These are phyloP conservation scores for Trichoderma orchidacearum DNA, from an alignment of 495 filamentous ascomycete genomes.

Conservation along the genomic window DNA sequence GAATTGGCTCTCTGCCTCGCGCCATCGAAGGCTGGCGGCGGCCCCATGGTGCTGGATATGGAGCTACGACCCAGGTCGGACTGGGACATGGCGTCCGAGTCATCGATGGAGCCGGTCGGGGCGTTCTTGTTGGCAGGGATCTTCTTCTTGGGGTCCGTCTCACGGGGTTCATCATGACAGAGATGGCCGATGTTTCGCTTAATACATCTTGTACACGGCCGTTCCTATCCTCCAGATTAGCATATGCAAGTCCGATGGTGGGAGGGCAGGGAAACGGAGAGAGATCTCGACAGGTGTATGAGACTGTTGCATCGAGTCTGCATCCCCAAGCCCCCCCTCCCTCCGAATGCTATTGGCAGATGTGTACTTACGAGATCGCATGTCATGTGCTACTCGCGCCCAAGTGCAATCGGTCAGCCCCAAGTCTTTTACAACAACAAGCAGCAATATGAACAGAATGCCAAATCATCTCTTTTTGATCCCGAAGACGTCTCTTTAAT, in stretches of 20 bases:
- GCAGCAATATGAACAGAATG: no score
- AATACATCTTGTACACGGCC: slow-evolving; percentile 94
- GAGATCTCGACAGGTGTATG: slow-evolving; percentile 1
- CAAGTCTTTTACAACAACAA: no score
- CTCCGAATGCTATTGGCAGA: neutral
- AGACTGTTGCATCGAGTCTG: no score
- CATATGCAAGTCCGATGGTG: slow-evolving; percentile 2
- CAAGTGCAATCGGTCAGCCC: slow-evolving; percentile 15
- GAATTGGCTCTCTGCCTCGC: slow-evolving; percentile 24
- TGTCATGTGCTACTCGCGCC: slow-evolving; percentile 81
- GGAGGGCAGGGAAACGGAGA: neutral
- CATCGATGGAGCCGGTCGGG: slow-evolving; percentile 1
- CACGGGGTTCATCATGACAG: slow-evolving; percentile 95
- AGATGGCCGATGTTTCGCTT: slow-evolving; percentile 98
- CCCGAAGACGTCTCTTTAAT: no score
- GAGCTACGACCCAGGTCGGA: slow-evolving; percentile 27
- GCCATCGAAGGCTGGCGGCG: slow-evolving; percentile 24
- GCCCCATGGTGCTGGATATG: slow-evolving; percentile 25
- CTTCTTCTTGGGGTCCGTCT: slow-evolving; percentile 44
- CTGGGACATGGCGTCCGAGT: slow-evolving; percentile 7
- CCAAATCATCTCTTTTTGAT: neutral
- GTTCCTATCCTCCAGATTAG: slow-evolving; percentile 46
- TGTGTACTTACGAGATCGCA: slow-evolving; percentile 88
- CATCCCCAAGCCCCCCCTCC: no score
- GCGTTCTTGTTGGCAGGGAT: slow-evolving; percentile 40